Evolutionary conservation across 208 protist genomes (phyloP).

Genomic region (Crithidia bombi): DNA sequence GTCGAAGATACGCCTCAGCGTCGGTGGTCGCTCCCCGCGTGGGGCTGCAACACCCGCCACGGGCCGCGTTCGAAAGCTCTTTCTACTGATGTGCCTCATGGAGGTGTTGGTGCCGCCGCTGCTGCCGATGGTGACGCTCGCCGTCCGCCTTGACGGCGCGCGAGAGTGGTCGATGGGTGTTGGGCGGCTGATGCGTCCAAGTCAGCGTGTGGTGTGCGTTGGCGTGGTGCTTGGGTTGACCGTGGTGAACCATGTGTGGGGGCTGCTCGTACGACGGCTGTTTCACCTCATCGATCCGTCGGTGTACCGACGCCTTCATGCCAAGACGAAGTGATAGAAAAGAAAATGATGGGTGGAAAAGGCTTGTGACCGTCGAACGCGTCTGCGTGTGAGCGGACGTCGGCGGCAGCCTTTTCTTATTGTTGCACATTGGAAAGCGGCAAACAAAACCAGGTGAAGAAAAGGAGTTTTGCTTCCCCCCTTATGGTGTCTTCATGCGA

Average conservation of each 20-base stretch:
- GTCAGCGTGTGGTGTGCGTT: conserved; percentile 21
- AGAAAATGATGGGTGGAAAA: too few species aligned
- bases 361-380: too few species aligned
- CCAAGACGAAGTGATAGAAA: conserved; percentile 29
- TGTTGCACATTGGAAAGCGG: too few species aligned
- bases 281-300: conserved; percentile 23
- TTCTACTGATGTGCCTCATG: conserved; percentile 17
- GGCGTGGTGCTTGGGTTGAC: neutral
- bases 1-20: neutral
- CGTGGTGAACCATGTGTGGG: neutral
- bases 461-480: too few species aligned
- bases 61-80: conserved; percentile 6
- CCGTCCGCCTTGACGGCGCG: conserved; percentile 3
- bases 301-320: conserved; percentile 21
- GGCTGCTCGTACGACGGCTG: conserved; percentile 4
- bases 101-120: conserved; percentile 13
- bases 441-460: too few species aligned
- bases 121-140: conserved; percentile 8
- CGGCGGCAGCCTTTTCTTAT: too few species aligned
- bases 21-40: neutral
- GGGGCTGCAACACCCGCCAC: neutral
- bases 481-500: too few species aligned
- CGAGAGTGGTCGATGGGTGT: conserved; percentile 9
- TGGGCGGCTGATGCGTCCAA: conserved; percentile 24
- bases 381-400: too few species aligned